These are phyloP conservation scores for Exophiala mesophila DNA, from an alignment of 2,329 filamentous ascomycete species.

Conservation along the genomic window DNA sequence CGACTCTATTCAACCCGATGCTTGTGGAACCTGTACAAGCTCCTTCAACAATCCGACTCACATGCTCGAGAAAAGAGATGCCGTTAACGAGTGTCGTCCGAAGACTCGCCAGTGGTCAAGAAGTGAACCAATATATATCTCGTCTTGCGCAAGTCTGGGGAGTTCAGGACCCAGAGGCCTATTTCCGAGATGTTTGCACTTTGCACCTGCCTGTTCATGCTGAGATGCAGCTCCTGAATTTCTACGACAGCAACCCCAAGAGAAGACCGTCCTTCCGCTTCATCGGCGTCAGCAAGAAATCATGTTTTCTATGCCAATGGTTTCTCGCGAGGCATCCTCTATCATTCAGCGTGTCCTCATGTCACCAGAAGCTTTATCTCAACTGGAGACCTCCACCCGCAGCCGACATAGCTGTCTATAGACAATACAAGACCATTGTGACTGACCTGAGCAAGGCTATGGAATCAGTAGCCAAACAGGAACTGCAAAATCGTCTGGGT, in stretches of 20 bases:
- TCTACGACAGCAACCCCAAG: background rate
- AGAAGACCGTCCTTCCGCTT: background rate
- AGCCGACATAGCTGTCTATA: background rate
- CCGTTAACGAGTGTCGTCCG: background rate
- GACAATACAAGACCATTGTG: slow-evolving; percentile 1
- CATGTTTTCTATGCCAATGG: background rate
- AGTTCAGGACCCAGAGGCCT: background rate
- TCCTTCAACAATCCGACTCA: background rate
- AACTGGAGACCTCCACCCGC: background rate
- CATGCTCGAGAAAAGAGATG: background rate
- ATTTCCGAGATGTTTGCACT: background rate
- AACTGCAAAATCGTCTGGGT: no score
- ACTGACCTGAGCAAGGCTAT: no score
- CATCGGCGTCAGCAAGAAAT: background rate
- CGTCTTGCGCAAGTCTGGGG: background rate
- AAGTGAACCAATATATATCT: background rate
- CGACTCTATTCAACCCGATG: background rate
- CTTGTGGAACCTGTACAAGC: background rate
- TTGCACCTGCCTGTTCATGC: background rate
- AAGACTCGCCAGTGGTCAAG: background rate
- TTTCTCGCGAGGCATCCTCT: background rate
- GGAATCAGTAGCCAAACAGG: no score
- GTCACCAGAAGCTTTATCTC: slow-evolving; percentile 1
- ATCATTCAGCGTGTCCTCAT: background rate
- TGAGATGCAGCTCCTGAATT: background rate